Percentiles rank a stretch among this genome's conserved stretches.
phyloP scores from a whole-genome alignment of 2,329 filamentous ascomycete genomes.

The Colletotrichum sp. region DNA sequence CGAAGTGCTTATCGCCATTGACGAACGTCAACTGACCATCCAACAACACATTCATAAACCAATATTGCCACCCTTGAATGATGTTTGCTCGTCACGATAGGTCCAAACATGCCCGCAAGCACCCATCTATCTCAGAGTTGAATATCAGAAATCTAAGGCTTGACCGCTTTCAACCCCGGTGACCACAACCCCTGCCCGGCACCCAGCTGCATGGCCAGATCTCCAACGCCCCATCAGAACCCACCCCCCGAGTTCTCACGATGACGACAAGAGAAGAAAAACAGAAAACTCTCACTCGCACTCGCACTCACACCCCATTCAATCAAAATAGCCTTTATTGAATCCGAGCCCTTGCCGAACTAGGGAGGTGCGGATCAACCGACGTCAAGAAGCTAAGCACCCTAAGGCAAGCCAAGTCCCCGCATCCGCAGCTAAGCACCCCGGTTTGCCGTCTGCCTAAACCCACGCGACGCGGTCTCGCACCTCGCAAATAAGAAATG shows the following conservation, averaged over 20 bases:
- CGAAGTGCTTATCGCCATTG: not conserved
- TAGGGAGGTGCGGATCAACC: not conserved
- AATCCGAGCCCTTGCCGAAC: not conserved
- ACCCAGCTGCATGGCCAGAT: not conserved
- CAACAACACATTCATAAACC: not conserved
- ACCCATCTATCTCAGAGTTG: not conserved
- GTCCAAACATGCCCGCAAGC: not conserved
- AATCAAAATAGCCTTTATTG: not conserved
- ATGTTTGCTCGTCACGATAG: accelerated
- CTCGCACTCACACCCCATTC: not conserved
- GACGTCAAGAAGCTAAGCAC: not conserved
- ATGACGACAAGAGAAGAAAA: accelerated
- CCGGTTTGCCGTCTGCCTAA: not conserved
- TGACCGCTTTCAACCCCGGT: not conserved
- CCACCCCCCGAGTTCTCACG: not conserved
- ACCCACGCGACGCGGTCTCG: not conserved
- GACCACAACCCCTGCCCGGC: not conserved
- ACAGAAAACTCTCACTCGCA: not conserved
- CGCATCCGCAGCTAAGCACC: not conserved
- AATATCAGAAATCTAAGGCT: not conserved
- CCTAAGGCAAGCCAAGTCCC: not conserved
- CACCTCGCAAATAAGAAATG: not conserved
- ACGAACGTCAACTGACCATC: not conserved
- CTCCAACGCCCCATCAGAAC: not conserved
- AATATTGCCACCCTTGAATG: not conserved